Evolutionary conservation across 176 grass and related monocot genomes (phyloP).

Genomic region (Cocos nucifera): DNA sequence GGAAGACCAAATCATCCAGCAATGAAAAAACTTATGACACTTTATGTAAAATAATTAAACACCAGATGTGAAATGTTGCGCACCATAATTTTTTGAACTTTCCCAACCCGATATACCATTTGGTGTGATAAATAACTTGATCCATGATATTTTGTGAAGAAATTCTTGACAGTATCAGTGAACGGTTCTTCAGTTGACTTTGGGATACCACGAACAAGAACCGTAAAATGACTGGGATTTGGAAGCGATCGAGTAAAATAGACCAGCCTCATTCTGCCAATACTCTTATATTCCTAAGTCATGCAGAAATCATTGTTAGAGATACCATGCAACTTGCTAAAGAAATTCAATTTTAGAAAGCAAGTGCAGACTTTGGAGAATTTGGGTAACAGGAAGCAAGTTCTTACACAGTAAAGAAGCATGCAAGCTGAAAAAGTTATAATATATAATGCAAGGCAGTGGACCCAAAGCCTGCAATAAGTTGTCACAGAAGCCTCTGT

Average conservation of each 20-base stretch:
- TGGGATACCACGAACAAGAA: conserved; percentile 82
- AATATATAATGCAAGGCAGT: conserved; percentile 72
- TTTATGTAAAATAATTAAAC: conserved; percentile 7
- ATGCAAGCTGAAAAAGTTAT: conserved; percentile 66
- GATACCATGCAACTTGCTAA: background rate
- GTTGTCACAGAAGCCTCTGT: background rate
- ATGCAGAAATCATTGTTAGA: conserved; percentile 16
- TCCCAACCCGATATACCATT: conserved; percentile 71
- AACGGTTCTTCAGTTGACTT: conserved; percentile 60
- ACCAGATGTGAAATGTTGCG: conserved; percentile 22
- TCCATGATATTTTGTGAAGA: conserved; percentile 84
- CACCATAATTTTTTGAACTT: conserved; percentile 92
- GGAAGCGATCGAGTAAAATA: conserved; percentile 42
- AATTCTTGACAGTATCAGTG: conserved; percentile 45
- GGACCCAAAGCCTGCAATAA: conserved; percentile 82
- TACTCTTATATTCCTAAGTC: conserved; percentile 73
- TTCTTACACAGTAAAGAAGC: conserved; percentile 81
- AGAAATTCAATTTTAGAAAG: background rate
- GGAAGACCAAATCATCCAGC: too few species aligned
- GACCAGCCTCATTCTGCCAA: conserved; percentile 51
- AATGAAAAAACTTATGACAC: too few species aligned
- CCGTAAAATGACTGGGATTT: conserved; percentile 64
- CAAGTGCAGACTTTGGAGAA: background rate
- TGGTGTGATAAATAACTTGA: conserved; percentile 87
- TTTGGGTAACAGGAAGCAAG: background rate